Percentiles rank a stretch among this genome's conserved stretches.
Evolutionary conservation across 805 yeast species (phyloP).

Genomic region (Myxozyma sirexii): DNA sequence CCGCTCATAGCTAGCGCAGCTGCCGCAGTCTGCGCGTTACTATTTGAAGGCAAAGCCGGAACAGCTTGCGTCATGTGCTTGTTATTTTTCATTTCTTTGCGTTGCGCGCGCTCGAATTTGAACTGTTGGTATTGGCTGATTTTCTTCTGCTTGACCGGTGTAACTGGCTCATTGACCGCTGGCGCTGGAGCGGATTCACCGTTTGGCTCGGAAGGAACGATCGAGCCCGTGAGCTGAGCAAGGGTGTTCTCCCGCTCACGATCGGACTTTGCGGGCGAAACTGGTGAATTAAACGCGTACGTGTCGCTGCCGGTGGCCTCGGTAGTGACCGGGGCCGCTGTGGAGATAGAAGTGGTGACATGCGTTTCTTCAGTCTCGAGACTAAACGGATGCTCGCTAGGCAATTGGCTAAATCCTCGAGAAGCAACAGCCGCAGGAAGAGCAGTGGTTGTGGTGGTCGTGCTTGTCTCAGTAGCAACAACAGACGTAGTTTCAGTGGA

Average conservation of each 20-base stretch:
- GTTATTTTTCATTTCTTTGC: conserved; percentile 53
- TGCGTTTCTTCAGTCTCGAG: neutral
- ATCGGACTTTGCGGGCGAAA: conserved; percentile 1
- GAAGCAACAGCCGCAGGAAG: neutral
- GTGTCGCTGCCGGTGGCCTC: neutral
- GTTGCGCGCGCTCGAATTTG: conserved; percentile 16
- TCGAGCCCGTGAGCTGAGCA: neutral
- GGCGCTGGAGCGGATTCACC: neutral
- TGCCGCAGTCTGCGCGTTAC: conserved; percentile 76
- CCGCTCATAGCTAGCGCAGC: conserved; percentile 35
- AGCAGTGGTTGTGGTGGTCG: neutral
- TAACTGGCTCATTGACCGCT: neutral
- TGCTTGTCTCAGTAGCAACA: neutral
- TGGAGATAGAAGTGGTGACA: neutral
- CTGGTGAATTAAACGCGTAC: neutral
- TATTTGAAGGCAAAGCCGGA: conserved; percentile 55
- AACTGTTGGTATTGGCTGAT: conserved; percentile 26
- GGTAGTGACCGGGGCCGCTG: neutral
- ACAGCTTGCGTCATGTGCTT: conserved; percentile 77
- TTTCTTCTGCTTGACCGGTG: conserved; percentile 14
- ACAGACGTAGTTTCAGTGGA: neutral
- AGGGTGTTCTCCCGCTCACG: neutral
- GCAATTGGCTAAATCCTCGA: conserved; percentile 2
- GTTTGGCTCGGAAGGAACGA: neutral
- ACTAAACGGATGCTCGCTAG: conserved; percentile 11